Base-by-base conservation (phyloP, 1,284 basidiomycete species). In the Lignosus rhinocerotis region DNA sequence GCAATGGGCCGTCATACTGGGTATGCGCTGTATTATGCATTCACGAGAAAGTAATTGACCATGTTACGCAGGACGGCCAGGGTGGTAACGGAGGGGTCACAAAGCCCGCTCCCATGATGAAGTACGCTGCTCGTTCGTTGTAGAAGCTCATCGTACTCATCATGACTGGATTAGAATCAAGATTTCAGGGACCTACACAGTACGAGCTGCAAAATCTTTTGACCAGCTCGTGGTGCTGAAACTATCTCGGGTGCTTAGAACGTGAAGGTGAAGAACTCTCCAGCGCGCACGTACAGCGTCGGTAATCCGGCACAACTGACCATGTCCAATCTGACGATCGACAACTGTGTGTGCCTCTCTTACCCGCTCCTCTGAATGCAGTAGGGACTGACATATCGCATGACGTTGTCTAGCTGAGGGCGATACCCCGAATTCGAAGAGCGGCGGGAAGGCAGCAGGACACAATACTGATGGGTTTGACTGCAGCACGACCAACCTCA, bases 381-480 rank as follows among this genome's bases (percentile, higher is more conserved):
- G 11, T 16, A n/a, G 30, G 16, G 11, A 39, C 14, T 8, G 12
- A 14, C 12, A 8, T n/a, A 12, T 14, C 7, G 2, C 6, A 12
- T 12, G 11, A 9, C 16, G n/a, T 12, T 6, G 2, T 34, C n/a
- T 51, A 76, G 74, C 74, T 8, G 70, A 69, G 6, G 75, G 74
- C 12, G 71, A 73, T 62, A 60, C 68, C 16, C 75, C 81, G 0
- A 83, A 83, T 66, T 69, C 75, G 6, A 70, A 78, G 41, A 81
- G 79, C 60, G 69, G 69, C 32, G 78, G 80, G 16, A 58, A 69
- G 52, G 55, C 70, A 12, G 71, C 73, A 6, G 74, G 73, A 0
- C 72, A 72, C 60, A 76, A 76, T 61, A 87, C 84, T 1, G 83
- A 86, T 54, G 82, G 81, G 2, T 85, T 86, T 60, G 83, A 86